Conservation (phyloP, 2,329 filamentous ascomycete genomes). For the Aspergillus quadrilineatus region DNA sequence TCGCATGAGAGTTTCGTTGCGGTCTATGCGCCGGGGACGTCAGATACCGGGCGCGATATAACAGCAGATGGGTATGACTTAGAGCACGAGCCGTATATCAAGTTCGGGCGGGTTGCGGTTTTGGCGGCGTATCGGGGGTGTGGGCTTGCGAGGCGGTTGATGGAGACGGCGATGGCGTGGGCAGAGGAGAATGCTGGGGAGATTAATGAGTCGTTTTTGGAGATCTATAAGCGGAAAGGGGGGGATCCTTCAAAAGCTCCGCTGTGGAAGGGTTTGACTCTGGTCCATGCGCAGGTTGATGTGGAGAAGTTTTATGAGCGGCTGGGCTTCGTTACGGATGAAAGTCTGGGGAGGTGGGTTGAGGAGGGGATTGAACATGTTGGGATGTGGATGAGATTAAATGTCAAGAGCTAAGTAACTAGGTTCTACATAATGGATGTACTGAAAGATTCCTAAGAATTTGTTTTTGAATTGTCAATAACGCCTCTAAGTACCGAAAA, state of each 20-base stretch:
- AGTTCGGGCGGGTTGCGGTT: constrained; percentile 76
- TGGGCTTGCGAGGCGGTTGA: constrained; percentile 64
- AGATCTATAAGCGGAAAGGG: constrained; percentile 39
- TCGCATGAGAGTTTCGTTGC: constrained; percentile 51
- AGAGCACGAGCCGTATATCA: constrained; percentile 72
- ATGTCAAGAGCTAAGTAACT: constrained; percentile 12
- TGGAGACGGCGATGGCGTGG: constrained; percentile 69
- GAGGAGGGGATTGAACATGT: constrained; percentile 85
- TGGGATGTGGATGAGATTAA: constrained; percentile 70
- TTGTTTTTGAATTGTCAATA: constrained; percentile 1
- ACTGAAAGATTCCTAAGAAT: background rate
- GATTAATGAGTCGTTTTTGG: constrained; percentile 31
- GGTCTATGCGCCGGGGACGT: constrained; percentile 15
- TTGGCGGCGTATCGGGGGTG: constrained; percentile 63
- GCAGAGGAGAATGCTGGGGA: constrained; percentile 59
- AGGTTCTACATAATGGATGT: background rate
- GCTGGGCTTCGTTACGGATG: constrained; percentile 73
- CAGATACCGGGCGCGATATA: background rate
- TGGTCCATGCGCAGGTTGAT: constrained; percentile 73
- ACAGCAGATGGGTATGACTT: constrained; percentile 40
- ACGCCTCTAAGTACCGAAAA: constrained; percentile 13
- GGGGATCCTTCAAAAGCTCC: constrained; percentile 38
- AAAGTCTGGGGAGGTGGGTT: constrained; percentile 71
- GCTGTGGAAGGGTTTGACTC: constrained; percentile 70
- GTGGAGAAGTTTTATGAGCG: constrained; percentile 66